Evolutionary conservation across 148 eudicot species (phyloP).

Genomic region (Vaccinium corymbosum): DNA sequence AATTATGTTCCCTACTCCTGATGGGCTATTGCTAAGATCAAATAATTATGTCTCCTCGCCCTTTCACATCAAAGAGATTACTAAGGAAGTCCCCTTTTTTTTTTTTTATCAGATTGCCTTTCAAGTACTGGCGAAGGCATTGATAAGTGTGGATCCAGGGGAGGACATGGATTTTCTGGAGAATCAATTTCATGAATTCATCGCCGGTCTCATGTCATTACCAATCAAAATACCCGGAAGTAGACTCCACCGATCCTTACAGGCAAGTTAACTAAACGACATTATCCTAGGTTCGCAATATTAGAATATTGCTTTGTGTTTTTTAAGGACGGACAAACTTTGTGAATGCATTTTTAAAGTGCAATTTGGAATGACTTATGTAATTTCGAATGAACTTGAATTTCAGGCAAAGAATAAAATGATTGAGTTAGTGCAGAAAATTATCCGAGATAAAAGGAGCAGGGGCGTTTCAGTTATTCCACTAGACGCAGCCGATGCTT

Average conservation of each 20-base stretch:
- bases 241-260: conserved; percentile 67
- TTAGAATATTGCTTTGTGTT: not conserved
- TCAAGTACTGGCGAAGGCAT: conserved; percentile 81
- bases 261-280: conserved; percentile 35
- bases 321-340: not conserved
- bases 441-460: conserved; percentile 48
- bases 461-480: conserved; percentile 22
- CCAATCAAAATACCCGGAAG: conserved; percentile 89
- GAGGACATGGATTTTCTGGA: conserved; percentile 68
- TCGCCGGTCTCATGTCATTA: conserved; percentile 86
- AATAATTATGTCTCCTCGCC: not conserved
- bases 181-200: conserved; percentile 73
- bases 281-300: not conserved
- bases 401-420: conserved; percentile 72
- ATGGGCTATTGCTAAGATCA: not conserved
- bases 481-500: conserved; percentile 68
- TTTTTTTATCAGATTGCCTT: conserved; percentile 60
- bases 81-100: not conserved
- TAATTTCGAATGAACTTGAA: not conserved
- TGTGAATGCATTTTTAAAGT: not conserved
- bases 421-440: conserved; percentile 64
- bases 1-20: conserved; percentile 4
- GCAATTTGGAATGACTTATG: not conserved
- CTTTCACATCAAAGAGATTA: not conserved
- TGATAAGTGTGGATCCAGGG: conserved; percentile 77